A percentile compares a stretch with the other conserved stretches of the same genome.
These are phyloP conservation scores for Hibiscus tridactylites DNA, from an alignment of 345 rosid species.

Conservation along the genomic window DNA sequence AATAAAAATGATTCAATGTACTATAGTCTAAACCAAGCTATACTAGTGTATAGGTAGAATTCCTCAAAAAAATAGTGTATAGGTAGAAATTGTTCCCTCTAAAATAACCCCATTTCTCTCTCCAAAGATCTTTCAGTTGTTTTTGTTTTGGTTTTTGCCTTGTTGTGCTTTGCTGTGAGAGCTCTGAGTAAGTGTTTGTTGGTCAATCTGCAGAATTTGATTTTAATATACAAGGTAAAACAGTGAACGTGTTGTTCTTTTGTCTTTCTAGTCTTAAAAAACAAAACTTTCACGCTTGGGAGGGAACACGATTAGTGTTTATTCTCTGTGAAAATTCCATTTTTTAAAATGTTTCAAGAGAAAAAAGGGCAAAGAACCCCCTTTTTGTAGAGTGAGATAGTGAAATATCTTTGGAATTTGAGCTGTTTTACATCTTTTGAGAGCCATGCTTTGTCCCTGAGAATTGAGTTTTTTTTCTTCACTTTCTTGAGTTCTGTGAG, in stretches of 20 bases:
- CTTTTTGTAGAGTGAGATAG: neutral
- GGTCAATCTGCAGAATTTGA: slow-evolving; percentile 19
- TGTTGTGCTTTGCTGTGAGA: slow-evolving; percentile 32
- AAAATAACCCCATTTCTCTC: slow-evolving; percentile 18
- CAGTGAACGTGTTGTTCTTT: slow-evolving; percentile 52
- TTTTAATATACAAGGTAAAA: slow-evolving; percentile 19
- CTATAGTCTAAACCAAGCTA: neutral
- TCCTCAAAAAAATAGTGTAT: too few species aligned
- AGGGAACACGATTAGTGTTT: slow-evolving; percentile 46
- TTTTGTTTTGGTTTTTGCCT: neutral
- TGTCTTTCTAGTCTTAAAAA: slow-evolving; percentile 23
- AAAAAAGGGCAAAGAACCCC: neutral
- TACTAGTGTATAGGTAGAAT: slow-evolving; percentile 16
- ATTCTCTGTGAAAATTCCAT: slow-evolving; percentile 11
- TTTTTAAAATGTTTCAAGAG: neutral
- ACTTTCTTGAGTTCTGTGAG: slow-evolving; percentile 10
- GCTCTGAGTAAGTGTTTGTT: slow-evolving; percentile 5
- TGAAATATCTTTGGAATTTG: slow-evolving; percentile 46
- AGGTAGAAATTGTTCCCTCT: slow-evolving; percentile 5
- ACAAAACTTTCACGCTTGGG: slow-evolving; percentile 45
- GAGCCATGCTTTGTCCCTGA: slow-evolving; percentile 52
- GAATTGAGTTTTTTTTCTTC: slow-evolving; percentile 9
- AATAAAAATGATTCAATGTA: slow-evolving; percentile 13
- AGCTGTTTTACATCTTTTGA: slow-evolving; percentile 66
- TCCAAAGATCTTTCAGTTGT: slow-evolving; percentile 10